These are phyloP conservation scores for Leptographium radiaticola DNA, from an alignment of 2,329 filamentous ascomycete species.

Conservation along the genomic window DNA sequence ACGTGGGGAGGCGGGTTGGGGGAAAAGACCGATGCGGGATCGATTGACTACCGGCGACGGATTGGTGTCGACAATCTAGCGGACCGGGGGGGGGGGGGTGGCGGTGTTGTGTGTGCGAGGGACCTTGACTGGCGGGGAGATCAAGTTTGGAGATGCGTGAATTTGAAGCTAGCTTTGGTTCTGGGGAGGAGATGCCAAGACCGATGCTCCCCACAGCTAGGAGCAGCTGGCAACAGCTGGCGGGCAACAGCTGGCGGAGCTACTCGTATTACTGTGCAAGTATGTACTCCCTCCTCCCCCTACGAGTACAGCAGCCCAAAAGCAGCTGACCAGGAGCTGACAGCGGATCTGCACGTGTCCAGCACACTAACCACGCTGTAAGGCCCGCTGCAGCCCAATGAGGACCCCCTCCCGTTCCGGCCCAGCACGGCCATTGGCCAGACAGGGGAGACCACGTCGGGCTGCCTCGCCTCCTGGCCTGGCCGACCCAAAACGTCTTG, in stretches of 20 bases:
- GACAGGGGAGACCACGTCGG: no score
- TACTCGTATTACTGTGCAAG: no score
- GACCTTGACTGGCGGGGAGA: not conserved
- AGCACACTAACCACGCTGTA: no score
- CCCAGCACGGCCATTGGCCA: no score
- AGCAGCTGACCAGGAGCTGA: no score
- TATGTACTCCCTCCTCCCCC: no score
- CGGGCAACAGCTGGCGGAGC: not conserved
- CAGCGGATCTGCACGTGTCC: no score
- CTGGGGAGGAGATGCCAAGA: not conserved
- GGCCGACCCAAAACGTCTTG: no score
- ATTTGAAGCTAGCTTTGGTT: slow-evolving; percentile 3
- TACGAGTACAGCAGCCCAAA: no score
- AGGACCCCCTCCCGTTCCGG: no score
- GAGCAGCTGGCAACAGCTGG: not conserved
- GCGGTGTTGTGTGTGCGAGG: not conserved
- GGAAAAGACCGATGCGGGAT: not conserved
- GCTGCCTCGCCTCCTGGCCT: no score
- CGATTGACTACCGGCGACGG: not conserved
- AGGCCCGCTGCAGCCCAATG: no score
- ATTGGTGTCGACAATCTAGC: not conserved
- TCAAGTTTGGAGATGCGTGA: slow-evolving; percentile 3
- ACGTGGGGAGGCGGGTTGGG: not conserved
- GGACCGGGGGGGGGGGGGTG: not conserved
- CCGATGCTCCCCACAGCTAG: not conserved